Evolutionary conservation across 1,284 basidiomycete genomes (phyloP).

Genomic region (Mycena citricolor): DNA sequence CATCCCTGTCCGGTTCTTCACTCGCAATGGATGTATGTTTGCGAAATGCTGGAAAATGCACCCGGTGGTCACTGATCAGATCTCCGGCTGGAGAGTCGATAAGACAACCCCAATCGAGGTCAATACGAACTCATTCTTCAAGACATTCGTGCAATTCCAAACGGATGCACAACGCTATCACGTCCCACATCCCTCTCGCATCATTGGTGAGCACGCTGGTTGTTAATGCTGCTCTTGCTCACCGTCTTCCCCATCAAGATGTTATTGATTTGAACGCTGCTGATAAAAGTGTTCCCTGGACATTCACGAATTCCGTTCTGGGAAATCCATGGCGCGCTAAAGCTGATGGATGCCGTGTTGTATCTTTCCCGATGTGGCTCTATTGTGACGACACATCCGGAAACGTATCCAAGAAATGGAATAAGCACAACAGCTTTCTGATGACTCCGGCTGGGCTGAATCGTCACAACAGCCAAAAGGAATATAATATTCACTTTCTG

Average conservation of each 20-base stretch:
- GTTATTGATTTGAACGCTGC: background rate
- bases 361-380: slow-evolving; percentile 36
- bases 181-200: slow-evolving; percentile 15
- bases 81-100: slow-evolving; percentile 18
- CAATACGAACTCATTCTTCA: slow-evolving; percentile 15
- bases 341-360: slow-evolving; percentile 28
- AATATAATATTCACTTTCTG: slow-evolving; percentile 9
- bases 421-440: slow-evolving; percentile 42
- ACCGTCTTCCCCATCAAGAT: slow-evolving; percentile 1
- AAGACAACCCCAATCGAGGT: slow-evolving; percentile 20
- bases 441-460: slow-evolving; percentile 34
- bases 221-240: background rate
- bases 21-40: slow-evolving; percentile 15
- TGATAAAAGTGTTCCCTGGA: slow-evolving; percentile 16
- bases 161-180: slow-evolving; percentile 7
- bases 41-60: slow-evolving; percentile 23
- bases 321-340: slow-evolving; percentile 26
- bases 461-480: slow-evolving; percentile 16
- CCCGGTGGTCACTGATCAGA: background rate
- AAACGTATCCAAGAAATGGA: slow-evolving; percentile 45
- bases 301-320: slow-evolving; percentile 15
- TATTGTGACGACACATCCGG: slow-evolving; percentile 48
- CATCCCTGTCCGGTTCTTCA: slow-evolving; percentile 35
- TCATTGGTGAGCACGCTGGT: slow-evolving; percentile 17
- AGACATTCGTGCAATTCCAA: slow-evolving; percentile 16